A percentile compares a stretch with the other conserved stretches of the same genome.
These are phyloP conservation scores for Aspergillus hiratsukae DNA, from an alignment of 2,329 filamentous ascomycete genomes.

Conservation along the genomic window DNA sequence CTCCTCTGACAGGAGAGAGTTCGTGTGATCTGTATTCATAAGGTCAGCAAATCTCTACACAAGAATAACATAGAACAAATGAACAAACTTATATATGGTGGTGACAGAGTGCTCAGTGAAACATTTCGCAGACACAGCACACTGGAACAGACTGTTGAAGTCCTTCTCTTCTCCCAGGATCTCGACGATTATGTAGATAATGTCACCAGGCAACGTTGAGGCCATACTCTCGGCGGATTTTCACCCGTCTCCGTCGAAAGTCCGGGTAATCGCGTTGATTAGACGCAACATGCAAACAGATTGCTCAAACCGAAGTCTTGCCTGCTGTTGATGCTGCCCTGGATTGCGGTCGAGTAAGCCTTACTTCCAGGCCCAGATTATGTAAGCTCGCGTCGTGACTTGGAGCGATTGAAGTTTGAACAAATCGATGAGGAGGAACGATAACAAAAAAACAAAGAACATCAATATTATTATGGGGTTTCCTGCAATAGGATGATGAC, in stretches of 20 bases:
- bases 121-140: constrained; percentile 20
- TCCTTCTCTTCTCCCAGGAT: constrained; percentile 20
- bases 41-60: background rate
- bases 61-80: background rate
- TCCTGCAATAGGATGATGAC: background rate
- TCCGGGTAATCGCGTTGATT: too few species aligned
- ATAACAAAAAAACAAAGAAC: background rate
- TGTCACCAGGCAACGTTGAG: constrained; percentile 18
- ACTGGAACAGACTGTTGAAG: constrained; percentile 25
- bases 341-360: background rate
- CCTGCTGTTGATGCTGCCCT: background rate
- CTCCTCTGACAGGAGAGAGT: constrained; percentile 41
- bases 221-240: constrained; percentile 12
- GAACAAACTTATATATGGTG: constrained; percentile 23
- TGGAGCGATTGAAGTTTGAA: background rate
- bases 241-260: background rate
- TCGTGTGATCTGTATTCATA: constrained; percentile 43
- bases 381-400: constrained; percentile 15
- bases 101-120: constrained; percentile 20
- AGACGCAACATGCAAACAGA: background rate
- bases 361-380: constrained; percentile 8
- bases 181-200: constrained; percentile 25
- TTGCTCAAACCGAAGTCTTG: background rate
- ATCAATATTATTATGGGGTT: background rate
- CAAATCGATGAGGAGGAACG: background rate